Conservation (phyloP, 495 filamentous ascomycete species). For the Cladorrhinum samala region DNA sequence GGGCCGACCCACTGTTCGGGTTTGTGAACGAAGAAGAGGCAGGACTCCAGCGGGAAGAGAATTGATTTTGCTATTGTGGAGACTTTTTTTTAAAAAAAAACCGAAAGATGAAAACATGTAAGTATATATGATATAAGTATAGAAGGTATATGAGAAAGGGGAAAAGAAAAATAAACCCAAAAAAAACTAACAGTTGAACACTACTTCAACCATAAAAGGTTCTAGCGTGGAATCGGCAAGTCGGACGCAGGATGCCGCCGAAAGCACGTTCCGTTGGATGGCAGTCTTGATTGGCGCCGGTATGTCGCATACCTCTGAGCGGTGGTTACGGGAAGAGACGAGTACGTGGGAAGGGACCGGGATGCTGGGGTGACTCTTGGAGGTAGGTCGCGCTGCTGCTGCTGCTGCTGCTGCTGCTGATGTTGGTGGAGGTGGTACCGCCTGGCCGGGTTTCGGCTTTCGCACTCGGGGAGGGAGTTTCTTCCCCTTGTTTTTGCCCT, state of each 20-base stretch:
- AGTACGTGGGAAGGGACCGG: too few species aligned
- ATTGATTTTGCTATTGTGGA: conserved; percentile 33
- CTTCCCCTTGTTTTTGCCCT: conserved; percentile 38
- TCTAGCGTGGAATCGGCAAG: too few species aligned
- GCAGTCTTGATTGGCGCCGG: too few species aligned
- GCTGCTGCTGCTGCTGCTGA: neutral
- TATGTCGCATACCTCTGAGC: too few species aligned
- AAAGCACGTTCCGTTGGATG: too few species aligned
- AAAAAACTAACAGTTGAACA: too few species aligned
- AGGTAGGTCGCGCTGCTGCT: neutral
- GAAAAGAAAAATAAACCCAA: too few species aligned
- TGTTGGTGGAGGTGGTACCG: conserved; percentile 12
- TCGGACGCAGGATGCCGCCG: too few species aligned
- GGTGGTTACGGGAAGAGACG: too few species aligned
- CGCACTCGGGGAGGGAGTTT: neutral
- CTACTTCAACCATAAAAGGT: too few species aligned
- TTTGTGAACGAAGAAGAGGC: conserved; percentile 29
- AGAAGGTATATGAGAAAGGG: neutral
- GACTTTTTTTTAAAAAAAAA: too few species aligned
- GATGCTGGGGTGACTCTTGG: too few species aligned
- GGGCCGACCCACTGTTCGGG: conserved; percentile 29
- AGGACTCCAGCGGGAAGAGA: conserved; percentile 35
- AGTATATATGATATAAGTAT: conserved; percentile 4
- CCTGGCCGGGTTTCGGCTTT: neutral
- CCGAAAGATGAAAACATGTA: neutral